These are phyloP conservation scores for Cryptococcus sp. DNA, from an alignment of 1,284 basidiomycete genomes.

Conservation along the genomic window DNA sequence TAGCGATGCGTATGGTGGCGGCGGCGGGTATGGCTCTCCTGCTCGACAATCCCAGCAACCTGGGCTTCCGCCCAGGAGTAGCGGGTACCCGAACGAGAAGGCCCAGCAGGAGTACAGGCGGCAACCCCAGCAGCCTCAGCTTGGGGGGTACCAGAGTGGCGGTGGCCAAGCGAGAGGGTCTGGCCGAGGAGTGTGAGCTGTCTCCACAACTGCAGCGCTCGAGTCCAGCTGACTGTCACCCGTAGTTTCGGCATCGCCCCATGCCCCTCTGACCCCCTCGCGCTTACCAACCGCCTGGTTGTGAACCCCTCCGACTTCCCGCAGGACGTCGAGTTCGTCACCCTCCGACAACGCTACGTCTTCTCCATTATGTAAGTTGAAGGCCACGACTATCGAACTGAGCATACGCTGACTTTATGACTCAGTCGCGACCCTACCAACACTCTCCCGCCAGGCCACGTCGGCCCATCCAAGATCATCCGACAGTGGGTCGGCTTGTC, in stretches of 20 bases:
- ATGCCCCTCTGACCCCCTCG: conserved; percentile 56
- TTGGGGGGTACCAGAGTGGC: conserved; percentile 8
- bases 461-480: conserved; percentile 56
- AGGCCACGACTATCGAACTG: neutral
- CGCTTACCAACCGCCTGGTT: conserved; percentile 75
- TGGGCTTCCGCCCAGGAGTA: conserved; percentile 4
- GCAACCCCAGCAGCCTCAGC: conserved; percentile 7
- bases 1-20: conserved; percentile 14
- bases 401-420: neutral
- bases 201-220: neutral
- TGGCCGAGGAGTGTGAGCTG: conserved; percentile 35
- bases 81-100: conserved; percentile 26
- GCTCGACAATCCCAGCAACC: neutral
- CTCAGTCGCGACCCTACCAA: conserved; percentile 71
- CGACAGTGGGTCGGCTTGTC: conserved; percentile 85
- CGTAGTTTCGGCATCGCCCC: conserved; percentile 45
- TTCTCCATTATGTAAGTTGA: conserved; percentile 65
- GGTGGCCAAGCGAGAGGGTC: conserved; percentile 14
- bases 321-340: conserved; percentile 63
- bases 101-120: conserved; percentile 20
- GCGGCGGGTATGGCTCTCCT: conserved; percentile 9
- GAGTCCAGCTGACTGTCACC: neutral
- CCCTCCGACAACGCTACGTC: conserved; percentile 66
- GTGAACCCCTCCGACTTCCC: conserved; percentile 72
- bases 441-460: conserved; percentile 59